Conservation (phyloP, 1,284 basidiomycete genomes). For the Marasmius oreades region DNA sequence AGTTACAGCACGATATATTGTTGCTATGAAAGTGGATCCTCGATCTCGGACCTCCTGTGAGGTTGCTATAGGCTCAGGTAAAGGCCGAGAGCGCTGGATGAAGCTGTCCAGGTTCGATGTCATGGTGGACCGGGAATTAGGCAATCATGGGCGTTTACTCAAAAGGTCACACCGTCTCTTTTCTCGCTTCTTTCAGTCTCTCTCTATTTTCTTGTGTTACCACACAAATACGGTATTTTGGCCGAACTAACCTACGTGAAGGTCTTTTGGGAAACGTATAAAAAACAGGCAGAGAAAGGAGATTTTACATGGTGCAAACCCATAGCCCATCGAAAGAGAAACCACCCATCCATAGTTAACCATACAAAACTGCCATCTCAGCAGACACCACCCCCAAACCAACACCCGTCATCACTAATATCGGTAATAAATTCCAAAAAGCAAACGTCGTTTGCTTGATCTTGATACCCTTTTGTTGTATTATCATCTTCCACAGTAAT, state of each 20-base stretch:
- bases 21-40: constrained; percentile 63
- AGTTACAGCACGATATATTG: constrained; percentile 51
- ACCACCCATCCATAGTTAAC: no score
- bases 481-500: constrained; percentile 83
- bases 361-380: constrained; percentile 59
- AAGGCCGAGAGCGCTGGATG: constrained; percentile 42
- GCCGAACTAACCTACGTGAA: no score
- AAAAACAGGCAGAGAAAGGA: no score
- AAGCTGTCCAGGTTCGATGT: constrained; percentile 48
- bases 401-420: constrained; percentile 48
- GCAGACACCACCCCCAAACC: constrained; percentile 59
- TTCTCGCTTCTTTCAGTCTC: no score
- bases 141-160: no score
- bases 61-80: constrained; percentile 47
- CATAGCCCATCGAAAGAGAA: no score
- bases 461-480: constrained; percentile 73
- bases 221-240: no score
- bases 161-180: no score
- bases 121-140: background rate
- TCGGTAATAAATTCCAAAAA: constrained; percentile 64
- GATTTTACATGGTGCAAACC: no score
- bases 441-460: constrained; percentile 73
- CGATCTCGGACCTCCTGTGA: constrained; percentile 73
- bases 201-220: no score
- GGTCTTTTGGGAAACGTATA: no score